phyloP scores from a whole-genome alignment of 768 basidiomycete genomes.

The Paxillus rubicundulus region DNA sequence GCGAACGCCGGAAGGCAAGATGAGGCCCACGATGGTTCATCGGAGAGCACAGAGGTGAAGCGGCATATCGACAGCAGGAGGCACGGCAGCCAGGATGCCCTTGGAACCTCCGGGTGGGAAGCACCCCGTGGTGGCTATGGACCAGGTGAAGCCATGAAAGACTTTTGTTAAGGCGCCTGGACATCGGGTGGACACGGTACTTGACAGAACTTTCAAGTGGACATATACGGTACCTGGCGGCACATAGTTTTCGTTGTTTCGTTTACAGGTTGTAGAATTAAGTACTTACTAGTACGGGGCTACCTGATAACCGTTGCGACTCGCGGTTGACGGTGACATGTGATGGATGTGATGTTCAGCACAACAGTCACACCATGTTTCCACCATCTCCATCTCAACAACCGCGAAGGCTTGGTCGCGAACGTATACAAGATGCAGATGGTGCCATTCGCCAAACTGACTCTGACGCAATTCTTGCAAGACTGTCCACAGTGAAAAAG shows the following conservation, averaged over 20 bases:
- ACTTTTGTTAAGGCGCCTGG: too few species aligned
- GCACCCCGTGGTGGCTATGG: neutral
- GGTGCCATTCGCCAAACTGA: slow-evolving; percentile 74
- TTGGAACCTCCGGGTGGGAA: neutral
- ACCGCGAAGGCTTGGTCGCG: slow-evolving; percentile 6
- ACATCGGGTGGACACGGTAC: too few species aligned
- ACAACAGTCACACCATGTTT: too few species aligned
- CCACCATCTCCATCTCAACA: slow-evolving; percentile 13
- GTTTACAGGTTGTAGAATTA: too few species aligned
- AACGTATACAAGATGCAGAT: slow-evolving; percentile 45
- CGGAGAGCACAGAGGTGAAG: neutral
- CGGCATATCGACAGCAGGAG: neutral
- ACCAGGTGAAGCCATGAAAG: neutral
- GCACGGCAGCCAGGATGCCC: neutral
- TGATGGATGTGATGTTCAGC: too few species aligned
- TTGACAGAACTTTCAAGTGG: too few species aligned
- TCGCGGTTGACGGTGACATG: too few species aligned
- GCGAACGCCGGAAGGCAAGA: neutral
- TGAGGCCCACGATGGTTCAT: neutral
- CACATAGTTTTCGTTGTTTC: too few species aligned
- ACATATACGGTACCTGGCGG: too few species aligned
- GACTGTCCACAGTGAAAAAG: slow-evolving; percentile 78
- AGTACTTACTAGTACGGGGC: too few species aligned
- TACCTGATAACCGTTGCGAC: too few species aligned
- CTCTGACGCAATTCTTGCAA: slow-evolving; percentile 77